Base-by-base conservation (phyloP, 208 protist species). In the Trypanosomatidae sp. region DNA sequence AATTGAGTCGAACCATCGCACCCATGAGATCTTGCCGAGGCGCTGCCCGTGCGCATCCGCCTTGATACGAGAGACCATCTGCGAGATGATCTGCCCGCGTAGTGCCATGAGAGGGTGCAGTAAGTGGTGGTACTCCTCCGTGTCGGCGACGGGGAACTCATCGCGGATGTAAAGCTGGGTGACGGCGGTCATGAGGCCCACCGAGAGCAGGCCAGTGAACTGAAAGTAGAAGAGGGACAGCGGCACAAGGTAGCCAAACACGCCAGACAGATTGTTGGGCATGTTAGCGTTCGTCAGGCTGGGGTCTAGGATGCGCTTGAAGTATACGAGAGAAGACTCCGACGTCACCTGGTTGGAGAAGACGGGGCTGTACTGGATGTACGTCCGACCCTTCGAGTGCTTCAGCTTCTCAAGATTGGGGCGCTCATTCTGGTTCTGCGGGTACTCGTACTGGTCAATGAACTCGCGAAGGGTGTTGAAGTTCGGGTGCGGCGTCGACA, bases 131-230 rank as follows among this genome's bases (percentile, higher is more conserved):
- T 91, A 96, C 70, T 93, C 87, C 65, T 81, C 66, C 30, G 90
- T 90, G 70, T 96, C 92, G 52, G 82, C 82, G 36, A 94, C 81
- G 6, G 92, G 92, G 60, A 84, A 85, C 55, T 91, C 89, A 76
- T 96, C 90, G 33, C 86, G 80, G 70, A 94, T 89, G 83, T 96
- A 96, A 28, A 85, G 80, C 77, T 96, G 92, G 28, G 92, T 92
- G 44, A 94, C 79, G 22, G 88, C 87, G 22, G 88, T 94, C 90
- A 93, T 95, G 71, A 95, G 82, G 77, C 84, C 80, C 19, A 94
- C 90, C 3, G 89, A 92, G 28, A 96, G 86, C 41, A 95, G 69
- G 25, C 92, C 92, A 25, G 74, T 66, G 74, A 88, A 93, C 84
- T 93, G 90, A 71, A 94, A 91, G 79, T 91, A 96, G 81, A 92